These are phyloP conservation scores for Pythium aquatile DNA, from an alignment of 352 stramenopile genomes.

Conservation along the genomic window DNA sequence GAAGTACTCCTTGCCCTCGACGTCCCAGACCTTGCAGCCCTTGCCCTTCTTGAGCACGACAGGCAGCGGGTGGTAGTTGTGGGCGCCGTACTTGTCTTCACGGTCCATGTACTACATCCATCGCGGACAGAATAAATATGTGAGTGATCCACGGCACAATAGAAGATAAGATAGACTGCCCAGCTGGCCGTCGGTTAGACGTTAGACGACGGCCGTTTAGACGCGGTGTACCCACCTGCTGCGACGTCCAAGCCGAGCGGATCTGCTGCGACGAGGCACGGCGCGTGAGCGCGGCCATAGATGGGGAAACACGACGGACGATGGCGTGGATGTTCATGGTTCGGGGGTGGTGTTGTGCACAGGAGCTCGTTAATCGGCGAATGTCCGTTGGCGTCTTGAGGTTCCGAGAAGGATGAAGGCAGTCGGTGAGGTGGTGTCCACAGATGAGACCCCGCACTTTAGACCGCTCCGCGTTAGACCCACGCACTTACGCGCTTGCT, in stretches of 20 bases:
- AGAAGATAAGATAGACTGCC: constrained; percentile 1
- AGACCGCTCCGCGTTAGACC: constrained; percentile 1
- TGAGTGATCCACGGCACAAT: neutral
- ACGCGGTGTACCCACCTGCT: constrained; percentile 23
- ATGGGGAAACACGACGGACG: neutral
- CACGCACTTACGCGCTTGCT: constrained; percentile 22
- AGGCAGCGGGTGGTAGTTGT: constrained; percentile 99
- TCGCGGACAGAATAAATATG: neutral
- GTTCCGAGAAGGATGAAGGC: constrained; percentile 6
- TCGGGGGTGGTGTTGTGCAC: neutral
- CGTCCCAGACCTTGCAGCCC: constrained; percentile 95
- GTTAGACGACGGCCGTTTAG: neutral
- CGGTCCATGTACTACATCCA: constrained; percentile 64
- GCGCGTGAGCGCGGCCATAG: constrained; percentile 7
- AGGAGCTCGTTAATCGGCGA: neutral
- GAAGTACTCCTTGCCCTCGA: constrained; percentile 97
- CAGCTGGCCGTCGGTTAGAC: neutral
- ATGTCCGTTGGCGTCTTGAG: neutral
- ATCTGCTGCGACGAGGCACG: constrained; percentile 19
- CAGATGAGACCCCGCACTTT: constrained; percentile 3
- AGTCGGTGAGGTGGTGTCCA: constrained; percentile 10
- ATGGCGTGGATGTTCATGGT: constrained; percentile 14
- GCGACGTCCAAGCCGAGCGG: constrained; percentile 26
- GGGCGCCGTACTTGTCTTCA: constrained; percentile 93
- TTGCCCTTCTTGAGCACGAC: constrained; percentile 93